Evolutionary conservation across 2,329 filamentous ascomycete genomes (phyloP).

Genomic region (Conoideocrella luteorostrata): DNA sequence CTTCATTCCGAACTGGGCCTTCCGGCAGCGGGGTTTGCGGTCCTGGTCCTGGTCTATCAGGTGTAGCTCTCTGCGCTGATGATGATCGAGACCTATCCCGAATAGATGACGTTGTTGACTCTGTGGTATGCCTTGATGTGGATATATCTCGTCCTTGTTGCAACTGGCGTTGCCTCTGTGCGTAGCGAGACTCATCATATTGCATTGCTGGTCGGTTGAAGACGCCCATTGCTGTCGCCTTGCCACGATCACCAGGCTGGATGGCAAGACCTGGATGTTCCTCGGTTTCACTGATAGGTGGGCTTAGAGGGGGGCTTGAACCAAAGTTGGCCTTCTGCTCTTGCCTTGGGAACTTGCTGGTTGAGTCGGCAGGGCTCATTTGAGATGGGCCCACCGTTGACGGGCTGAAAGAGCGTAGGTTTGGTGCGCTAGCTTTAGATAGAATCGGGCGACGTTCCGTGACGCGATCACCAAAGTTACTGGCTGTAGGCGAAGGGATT

Average conservation of each 20-base stretch:
- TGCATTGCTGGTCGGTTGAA: constrained; percentile 65
- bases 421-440: constrained; percentile 60
- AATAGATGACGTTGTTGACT: constrained; percentile 35
- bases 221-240: constrained; percentile 63
- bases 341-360: constrained; percentile 27
- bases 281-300: constrained; percentile 63
- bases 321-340: constrained; percentile 27
- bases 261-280: constrained; percentile 61
- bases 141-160: constrained; percentile 67
- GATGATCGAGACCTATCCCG: constrained; percentile 40
- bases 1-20: constrained; percentile 26
- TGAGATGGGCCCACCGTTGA: constrained; percentile 33
- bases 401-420: constrained; percentile 54
- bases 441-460: constrained; percentile 39
- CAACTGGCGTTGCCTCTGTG: constrained; percentile 74
- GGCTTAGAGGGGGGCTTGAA: constrained; percentile 34
- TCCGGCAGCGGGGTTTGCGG: constrained; percentile 19
- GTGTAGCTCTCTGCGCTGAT: constrained; percentile 31
- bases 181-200: constrained; percentile 81
- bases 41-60: constrained; percentile 27
- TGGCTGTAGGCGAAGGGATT: constrained; percentile 38
- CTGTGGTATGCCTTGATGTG: constrained; percentile 36
- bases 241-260: constrained; percentile 70
- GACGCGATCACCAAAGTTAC: constrained; percentile 39
- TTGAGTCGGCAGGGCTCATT: constrained; percentile 30